Evolutionary conservation across 2,329 filamentous ascomycete species (phyloP), one percentile per base, ranked within the genome.

Genomic region (Cytospora piceicola): DNA sequence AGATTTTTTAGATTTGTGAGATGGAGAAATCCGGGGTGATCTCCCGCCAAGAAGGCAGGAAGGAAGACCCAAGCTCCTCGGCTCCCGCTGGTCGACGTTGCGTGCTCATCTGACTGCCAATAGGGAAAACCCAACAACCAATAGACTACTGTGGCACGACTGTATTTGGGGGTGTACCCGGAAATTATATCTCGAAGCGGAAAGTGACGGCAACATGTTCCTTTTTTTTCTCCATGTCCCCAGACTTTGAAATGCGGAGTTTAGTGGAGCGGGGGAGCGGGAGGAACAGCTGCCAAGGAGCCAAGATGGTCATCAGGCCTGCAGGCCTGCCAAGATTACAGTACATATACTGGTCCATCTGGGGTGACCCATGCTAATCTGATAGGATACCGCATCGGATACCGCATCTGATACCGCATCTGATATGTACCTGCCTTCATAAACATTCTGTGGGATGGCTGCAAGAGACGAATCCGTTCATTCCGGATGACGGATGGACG

Each of bases 51-150:
- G 46, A 20, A 24, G n/a, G n/a, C n/a, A n/a, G n/a, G n/a, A n/a
- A n/a, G n/a, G 46, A 22, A 4, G 27, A 29, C 27, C 46, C 46
- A 22, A 24, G 46, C 46, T 24, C 5, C 22, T 24, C n/a, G 5
- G n/a, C n/a, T 49, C 17, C 24, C 9, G n/a, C 46, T 22, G 20
- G 8, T 20, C 22, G n/a, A 11, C 15, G 34, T 36, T 36, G 34
- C 34, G n/a, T n/a, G 42, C 42, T 46, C 42, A 46, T n/a, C 42
- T n/a, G 42, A 46, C 42, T 46, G 42, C 42, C 42, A 46, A 46
- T 29, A 29, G 3, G 3, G 4, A 22, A 17, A n/a, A 7, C 6
- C 11, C 15, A 20, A 17, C 15, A 42, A 20, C 39, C 39, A 42
- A 42, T 42, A 42, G 39, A 3, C 11, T 20, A n/a, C n/a, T n/a